phyloP scores from a whole-genome alignment of 2,329 filamentous ascomycete species.

The Trichophyton benhamiae region DNA sequence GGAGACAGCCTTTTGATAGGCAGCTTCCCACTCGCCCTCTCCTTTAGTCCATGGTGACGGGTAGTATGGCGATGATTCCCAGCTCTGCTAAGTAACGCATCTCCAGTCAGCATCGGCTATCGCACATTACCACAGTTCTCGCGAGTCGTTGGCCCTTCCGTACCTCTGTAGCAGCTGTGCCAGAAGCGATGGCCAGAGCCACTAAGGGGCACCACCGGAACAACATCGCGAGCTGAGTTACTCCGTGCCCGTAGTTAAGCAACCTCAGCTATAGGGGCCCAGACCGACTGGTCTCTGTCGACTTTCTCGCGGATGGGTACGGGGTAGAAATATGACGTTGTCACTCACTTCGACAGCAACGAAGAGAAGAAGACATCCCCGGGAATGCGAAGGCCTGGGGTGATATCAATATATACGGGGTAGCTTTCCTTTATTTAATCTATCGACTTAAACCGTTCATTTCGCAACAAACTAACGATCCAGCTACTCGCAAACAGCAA shows the following conservation, averaged over 20 bases:
- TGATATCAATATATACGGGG: neutral
- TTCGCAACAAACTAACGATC: neutral
- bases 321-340: neutral
- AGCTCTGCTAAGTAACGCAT: slow-evolving; percentile 11
- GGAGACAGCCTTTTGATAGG: slow-evolving; percentile 60
- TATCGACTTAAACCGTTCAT: too few relatives aligned
- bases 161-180: slow-evolving; percentile 6
- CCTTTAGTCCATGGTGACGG: slow-evolving; percentile 80
- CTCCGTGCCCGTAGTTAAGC: neutral
- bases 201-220: slow-evolving; percentile 4
- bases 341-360: neutral
- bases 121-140: neutral
- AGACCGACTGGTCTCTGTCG: neutral
- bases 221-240: slow-evolving; percentile 7
- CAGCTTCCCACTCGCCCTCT: slow-evolving; percentile 58
- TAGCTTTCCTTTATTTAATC: too few relatives aligned
- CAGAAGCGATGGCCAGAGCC: neutral
- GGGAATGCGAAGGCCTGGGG: neutral
- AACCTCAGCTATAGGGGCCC: neutral
- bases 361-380: neutral
- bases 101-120: neutral
- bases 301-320: neutral
- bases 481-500: neutral
- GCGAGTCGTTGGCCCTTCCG: neutral
- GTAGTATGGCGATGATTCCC: slow-evolving; percentile 55